Evolutionary conservation across 441 rosid species (phyloP).

Genomic region (Brassica balearica): DNA sequence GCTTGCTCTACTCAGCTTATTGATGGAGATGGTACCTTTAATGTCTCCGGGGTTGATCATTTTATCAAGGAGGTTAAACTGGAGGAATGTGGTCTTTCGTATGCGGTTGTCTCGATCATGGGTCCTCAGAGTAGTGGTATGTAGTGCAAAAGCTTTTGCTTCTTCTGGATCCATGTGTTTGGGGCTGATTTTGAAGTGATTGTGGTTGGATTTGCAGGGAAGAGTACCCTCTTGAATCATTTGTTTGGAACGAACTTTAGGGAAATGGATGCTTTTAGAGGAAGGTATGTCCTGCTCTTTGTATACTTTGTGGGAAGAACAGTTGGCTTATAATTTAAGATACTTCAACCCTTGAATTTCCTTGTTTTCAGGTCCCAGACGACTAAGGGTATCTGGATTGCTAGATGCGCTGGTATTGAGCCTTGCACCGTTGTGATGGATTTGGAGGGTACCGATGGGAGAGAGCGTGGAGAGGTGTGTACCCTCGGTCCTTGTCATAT

Average conservation of each 20-base stretch:
- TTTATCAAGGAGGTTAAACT: slow-evolving; percentile 82
- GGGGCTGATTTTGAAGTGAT: slow-evolving; percentile 13
- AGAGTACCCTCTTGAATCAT: slow-evolving; percentile 92
- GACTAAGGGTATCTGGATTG: slow-evolving; percentile 98
- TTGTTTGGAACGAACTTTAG: slow-evolving; percentile 91
- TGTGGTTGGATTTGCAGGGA: slow-evolving; percentile 63
- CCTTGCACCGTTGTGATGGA: slow-evolving; percentile 99
- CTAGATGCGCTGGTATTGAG: slow-evolving; percentile 89
- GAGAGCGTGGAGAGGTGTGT: slow-evolving; percentile 99
- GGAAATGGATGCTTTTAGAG: slow-evolving; percentile 99
- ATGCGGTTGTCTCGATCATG: slow-evolving; percentile 98
- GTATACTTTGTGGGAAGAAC: slow-evolving; percentile 3
- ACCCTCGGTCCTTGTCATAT: not conserved
- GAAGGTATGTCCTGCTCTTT: slow-evolving; percentile 66
- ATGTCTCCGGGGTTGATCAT: slow-evolving; percentile 66
- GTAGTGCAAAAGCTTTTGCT: slow-evolving; percentile 27
- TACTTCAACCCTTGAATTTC: slow-evolving; percentile 20
- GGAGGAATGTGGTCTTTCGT: slow-evolving; percentile 89
- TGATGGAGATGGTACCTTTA: slow-evolving; percentile 90
- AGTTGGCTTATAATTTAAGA: slow-evolving; percentile 28
- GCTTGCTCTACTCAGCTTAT: slow-evolving; percentile 89
- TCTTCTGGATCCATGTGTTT: slow-evolving; percentile 9
- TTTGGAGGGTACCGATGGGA: slow-evolving; percentile 99
- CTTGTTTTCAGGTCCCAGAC: slow-evolving; percentile 85
- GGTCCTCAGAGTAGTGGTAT: slow-evolving; percentile 99